phyloP scores from a whole-genome alignment of 345 rosid species.

The Capsella bursapastoris region DNA sequence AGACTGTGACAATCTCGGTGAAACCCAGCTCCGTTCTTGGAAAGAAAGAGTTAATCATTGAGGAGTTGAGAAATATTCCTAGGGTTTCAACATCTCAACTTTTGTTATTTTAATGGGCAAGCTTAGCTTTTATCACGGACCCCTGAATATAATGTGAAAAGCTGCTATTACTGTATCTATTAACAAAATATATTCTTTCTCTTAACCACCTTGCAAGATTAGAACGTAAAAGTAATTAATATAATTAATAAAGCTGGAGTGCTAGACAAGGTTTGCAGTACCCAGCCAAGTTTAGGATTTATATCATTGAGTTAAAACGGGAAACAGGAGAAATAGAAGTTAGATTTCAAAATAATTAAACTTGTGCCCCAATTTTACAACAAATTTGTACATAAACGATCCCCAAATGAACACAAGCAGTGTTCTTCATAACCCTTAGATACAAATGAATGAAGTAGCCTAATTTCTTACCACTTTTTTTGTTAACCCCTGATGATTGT shows the following conservation, averaged over 20 bases:
- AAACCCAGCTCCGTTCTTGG: neutral
- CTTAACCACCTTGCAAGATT: too few species aligned
- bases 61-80: neutral
- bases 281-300: too few species aligned
- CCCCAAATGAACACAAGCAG: slow-evolving; percentile 18
- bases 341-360: neutral
- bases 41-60: neutral
- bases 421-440: slow-evolving; percentile 17
- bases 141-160: neutral
- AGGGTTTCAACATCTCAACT: slow-evolving; percentile 6
- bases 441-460: slow-evolving; percentile 31
- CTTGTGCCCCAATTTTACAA: neutral
- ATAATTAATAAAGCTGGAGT: too few species aligned
- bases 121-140: neutral
- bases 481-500: neutral
- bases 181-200: too few species aligned
- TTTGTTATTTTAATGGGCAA: neutral
- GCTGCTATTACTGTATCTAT: neutral
- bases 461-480: slow-evolving; percentile 2
- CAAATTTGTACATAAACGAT: slow-evolving; percentile 9
- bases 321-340: neutral
- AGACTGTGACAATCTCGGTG: neutral
- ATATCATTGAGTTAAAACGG: too few species aligned
- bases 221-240: too few species aligned
- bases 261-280: too few species aligned